A percentile compares a stretch with the other conserved stretches of the same genome.
These are phyloP conservation scores for Trichosporon sp. DNA, from an alignment of 1,284 basidiomycete species.

Conservation along the genomic window DNA sequence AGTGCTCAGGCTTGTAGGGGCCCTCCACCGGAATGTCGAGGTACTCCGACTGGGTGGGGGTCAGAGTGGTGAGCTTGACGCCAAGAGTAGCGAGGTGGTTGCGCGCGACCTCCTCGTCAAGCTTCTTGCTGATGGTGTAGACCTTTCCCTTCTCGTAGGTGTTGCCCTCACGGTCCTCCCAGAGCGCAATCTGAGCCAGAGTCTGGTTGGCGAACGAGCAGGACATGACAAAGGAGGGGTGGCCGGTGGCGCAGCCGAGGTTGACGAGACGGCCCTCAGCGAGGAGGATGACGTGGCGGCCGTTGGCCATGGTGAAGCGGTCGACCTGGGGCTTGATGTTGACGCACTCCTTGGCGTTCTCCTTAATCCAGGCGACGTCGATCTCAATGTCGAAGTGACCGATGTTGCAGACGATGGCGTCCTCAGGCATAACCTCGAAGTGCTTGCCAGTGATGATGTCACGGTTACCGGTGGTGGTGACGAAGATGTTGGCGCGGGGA, in stretches of 20 bases:
- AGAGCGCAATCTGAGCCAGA: constrained; percentile 96
- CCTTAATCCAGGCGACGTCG: constrained; percentile 98
- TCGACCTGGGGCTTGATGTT: constrained; percentile 99
- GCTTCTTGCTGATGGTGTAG: constrained; percentile 93
- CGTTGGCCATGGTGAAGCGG: constrained; percentile 87
- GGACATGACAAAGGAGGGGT: constrained; percentile 95
- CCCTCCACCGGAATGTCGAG: constrained; percentile 82
- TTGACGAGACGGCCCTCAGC: constrained; percentile 99
- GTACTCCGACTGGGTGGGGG: constrained; percentile 80
- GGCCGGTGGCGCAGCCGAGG: constrained; percentile 88
- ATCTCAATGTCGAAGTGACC: constrained; percentile 99
- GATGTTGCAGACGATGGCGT: constrained; percentile 92
- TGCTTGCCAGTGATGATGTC: constrained; percentile 95
- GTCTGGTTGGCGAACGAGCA: constrained; percentile 99
- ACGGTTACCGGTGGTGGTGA: constrained; percentile 98
- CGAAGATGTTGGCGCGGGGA: constrained; percentile 84
- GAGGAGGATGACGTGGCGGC: constrained; percentile 94
- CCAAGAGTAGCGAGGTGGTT: constrained; percentile 89
- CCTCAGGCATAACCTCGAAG: constrained; percentile 93
- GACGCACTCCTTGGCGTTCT: constrained; percentile 77
- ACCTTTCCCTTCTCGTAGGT: constrained; percentile 83
- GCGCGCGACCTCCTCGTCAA: constrained; percentile 98
- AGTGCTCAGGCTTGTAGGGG: constrained; percentile 89
- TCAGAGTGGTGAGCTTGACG: constrained; percentile 88
- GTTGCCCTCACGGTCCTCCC: constrained; percentile 69